These are phyloP conservation scores for Mycena capillaripes DNA, from an alignment of 768 basidiomycete species.

Conservation along the genomic window DNA sequence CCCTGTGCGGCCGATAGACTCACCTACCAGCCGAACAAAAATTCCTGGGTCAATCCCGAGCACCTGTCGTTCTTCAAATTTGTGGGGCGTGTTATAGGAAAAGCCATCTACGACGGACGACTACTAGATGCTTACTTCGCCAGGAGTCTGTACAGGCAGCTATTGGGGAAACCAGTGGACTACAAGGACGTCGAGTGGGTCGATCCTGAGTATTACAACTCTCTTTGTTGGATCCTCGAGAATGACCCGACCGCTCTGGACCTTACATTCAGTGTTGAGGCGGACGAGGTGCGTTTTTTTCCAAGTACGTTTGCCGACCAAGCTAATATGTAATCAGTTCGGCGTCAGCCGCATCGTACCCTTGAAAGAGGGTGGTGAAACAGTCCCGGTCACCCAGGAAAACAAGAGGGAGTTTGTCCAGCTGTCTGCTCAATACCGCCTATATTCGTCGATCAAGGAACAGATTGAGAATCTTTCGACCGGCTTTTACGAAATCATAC, in stretches of 20 bases:
- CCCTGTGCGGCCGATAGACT: constrained; percentile 95
- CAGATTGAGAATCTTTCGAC: constrained; percentile 92
- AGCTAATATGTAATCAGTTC: constrained; percentile 66
- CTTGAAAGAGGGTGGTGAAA: constrained; percentile 88
- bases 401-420: constrained; percentile 98
- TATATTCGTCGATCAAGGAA: constrained; percentile 94
- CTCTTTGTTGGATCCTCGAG: constrained; percentile 97
- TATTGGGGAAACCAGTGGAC: constrained; percentile 94
- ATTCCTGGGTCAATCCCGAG: constrained; percentile 94
- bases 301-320: not conserved
- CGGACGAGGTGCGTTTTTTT: constrained; percentile 81
- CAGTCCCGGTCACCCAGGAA: constrained; percentile 92
- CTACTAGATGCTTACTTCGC: constrained; percentile 98
- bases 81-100: constrained; percentile 96
- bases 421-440: constrained; percentile 92
- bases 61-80: constrained; percentile 99
- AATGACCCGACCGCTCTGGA: constrained; percentile 92
- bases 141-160: constrained; percentile 94
- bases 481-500: constrained; percentile 98
- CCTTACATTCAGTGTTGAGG: constrained; percentile 95
- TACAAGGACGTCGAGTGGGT: constrained; percentile 98
- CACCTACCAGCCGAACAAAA: constrained; percentile 97
- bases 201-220: constrained; percentile 98
- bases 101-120: constrained; percentile 96
- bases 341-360: constrained; percentile 91